A percentile compares a stretch with the other conserved stretches of the same genome.
Evolutionary conservation across 164 flowering plant species (phyloP).

Genomic region (Vitis cinerea): DNA sequence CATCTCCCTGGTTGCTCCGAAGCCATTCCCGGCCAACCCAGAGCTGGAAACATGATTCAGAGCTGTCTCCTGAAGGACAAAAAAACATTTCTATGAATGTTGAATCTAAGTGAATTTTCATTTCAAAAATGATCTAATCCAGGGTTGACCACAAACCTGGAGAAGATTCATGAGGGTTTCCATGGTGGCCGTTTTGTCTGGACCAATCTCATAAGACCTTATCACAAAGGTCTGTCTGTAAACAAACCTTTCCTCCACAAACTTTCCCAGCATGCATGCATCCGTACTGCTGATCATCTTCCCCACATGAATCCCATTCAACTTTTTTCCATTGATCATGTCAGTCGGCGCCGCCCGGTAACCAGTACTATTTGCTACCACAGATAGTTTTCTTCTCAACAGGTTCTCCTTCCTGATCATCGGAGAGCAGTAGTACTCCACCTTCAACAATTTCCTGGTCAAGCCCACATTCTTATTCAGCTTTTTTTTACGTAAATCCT

Average conservation of each 20-base stretch:
- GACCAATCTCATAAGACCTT: slow-evolving; percentile 83
- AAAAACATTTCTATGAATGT: neutral
- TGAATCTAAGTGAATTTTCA: neutral
- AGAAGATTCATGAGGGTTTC: slow-evolving; percentile 82
- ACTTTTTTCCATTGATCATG: slow-evolving; percentile 49
- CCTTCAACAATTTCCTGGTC: neutral
- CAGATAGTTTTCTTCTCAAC: slow-evolving; percentile 1
- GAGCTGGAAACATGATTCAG: slow-evolving; percentile 66
- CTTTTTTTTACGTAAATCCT: slow-evolving; percentile 5
- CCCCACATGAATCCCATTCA: slow-evolving; percentile 41
- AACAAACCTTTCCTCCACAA: slow-evolving; percentile 55
- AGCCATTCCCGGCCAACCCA: slow-evolving; percentile 69
- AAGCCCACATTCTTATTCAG: slow-evolving; percentile 1
- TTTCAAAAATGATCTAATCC: neutral
- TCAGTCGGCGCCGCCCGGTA: slow-evolving; percentile 16
- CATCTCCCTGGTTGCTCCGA: slow-evolving; percentile 81
- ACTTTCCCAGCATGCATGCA: slow-evolving; percentile 43
- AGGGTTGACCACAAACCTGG: slow-evolving; percentile 44
- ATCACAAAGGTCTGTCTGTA: slow-evolving; percentile 64
- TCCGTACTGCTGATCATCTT: slow-evolving; percentile 6
- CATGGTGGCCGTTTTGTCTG: slow-evolving; percentile 82
- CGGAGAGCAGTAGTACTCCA: neutral
- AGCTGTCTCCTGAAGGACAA: slow-evolving; percentile 64
- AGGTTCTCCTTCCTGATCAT: too few species aligned
- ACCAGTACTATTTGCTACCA: slow-evolving; percentile 22